phyloP scores from a whole-genome alignment of 495 filamentous ascomycete species.

The Venustampulla echinocandica region DNA sequence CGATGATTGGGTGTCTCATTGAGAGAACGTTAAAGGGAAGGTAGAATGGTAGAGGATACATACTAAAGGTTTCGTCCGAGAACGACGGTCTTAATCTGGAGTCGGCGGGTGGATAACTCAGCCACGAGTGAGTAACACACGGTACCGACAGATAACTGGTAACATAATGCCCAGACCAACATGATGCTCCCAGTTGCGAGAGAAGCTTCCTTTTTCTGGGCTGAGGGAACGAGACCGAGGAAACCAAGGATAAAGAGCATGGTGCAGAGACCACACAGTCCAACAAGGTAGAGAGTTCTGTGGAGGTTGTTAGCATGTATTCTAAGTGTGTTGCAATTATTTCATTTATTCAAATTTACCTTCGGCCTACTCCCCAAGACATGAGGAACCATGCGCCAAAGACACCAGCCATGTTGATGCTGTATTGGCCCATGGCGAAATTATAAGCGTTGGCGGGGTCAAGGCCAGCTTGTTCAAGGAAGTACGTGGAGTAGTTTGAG shows the following conservation, averaged over 20 bases:
- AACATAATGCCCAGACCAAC: slow-evolving; percentile 63
- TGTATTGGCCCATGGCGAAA: slow-evolving; percentile 67
- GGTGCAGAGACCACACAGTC: slow-evolving; percentile 52
- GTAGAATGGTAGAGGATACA: too few species aligned
- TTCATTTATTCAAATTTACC: too few species aligned
- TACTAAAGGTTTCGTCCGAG: slow-evolving; percentile 64
- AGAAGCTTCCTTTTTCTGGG: slow-evolving; percentile 43
- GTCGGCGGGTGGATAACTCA: slow-evolving; percentile 61
- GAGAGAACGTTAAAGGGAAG: too few species aligned
- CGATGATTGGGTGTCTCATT: too few species aligned
- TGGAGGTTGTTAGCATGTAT: too few species aligned
- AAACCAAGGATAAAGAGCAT: slow-evolving; percentile 71
- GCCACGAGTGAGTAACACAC: slow-evolving; percentile 72
- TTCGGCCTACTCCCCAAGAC: slow-evolving; percentile 58
- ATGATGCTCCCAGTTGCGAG: slow-evolving; percentile 65
- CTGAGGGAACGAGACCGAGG: slow-evolving; percentile 52
- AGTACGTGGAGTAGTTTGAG: slow-evolving; percentile 70
- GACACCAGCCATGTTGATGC: slow-evolving; percentile 64
- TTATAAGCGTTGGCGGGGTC: slow-evolving; percentile 48
- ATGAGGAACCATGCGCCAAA: slow-evolving; percentile 71
- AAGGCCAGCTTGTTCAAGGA: slow-evolving; percentile 66
- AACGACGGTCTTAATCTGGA: slow-evolving; percentile 72
- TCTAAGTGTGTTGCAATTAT: too few species aligned
- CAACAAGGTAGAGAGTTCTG: slow-evolving; percentile 63
- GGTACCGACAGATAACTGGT: slow-evolving; percentile 69